Evolutionary conservation across 2,329 filamentous ascomycete species (phyloP).

Genomic region (Peltaster fructicola): DNA sequence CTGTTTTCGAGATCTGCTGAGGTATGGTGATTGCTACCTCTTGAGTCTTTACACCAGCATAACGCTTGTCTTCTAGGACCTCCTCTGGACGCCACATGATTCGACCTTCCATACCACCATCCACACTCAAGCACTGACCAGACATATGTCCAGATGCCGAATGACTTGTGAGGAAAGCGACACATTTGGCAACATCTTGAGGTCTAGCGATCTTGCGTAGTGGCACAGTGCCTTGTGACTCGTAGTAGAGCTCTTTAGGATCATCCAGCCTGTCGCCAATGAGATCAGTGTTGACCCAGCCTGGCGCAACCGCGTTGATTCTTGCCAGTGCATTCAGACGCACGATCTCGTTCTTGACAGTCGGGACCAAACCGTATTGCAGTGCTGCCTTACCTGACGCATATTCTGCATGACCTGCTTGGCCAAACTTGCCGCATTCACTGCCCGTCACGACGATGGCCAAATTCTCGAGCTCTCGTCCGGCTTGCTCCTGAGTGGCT

Average conservation of each 20-base stretch:
- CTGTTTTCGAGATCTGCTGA: conserved; percentile 4
- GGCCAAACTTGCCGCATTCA: conserved; percentile 34
- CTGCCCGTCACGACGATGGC: conserved; percentile 36
- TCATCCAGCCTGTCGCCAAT: conserved; percentile 34
- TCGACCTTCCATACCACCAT: conserved; percentile 34
- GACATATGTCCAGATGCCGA: conserved; percentile 35
- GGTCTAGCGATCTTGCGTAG: conserved; percentile 31
- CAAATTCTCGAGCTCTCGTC: conserved; percentile 29
- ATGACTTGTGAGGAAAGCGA: conserved; percentile 33
- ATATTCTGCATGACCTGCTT: conserved; percentile 34
- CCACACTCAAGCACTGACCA: conserved; percentile 35
- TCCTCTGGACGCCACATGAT: conserved; percentile 32
- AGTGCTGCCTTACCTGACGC: conserved; percentile 33
- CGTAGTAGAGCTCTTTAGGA: conserved; percentile 31
- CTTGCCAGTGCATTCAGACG: conserved; percentile 32
- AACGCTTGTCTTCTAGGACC: conserved; percentile 9
- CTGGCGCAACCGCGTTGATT: conserved; percentile 35
- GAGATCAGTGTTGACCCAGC: conserved; percentile 30
- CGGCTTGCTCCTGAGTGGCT: conserved; percentile 19
- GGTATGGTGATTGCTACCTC: conserved; percentile 1
- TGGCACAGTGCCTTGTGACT: conserved; percentile 32
- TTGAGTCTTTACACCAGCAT: background rate
- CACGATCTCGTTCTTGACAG: conserved; percentile 38
- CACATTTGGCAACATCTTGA: conserved; percentile 30
- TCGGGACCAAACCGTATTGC: conserved; percentile 35